These are phyloP conservation scores for Graphilbum sp. DNA, from an alignment of 2,329 filamentous ascomycete species.

Conservation along the genomic window DNA sequence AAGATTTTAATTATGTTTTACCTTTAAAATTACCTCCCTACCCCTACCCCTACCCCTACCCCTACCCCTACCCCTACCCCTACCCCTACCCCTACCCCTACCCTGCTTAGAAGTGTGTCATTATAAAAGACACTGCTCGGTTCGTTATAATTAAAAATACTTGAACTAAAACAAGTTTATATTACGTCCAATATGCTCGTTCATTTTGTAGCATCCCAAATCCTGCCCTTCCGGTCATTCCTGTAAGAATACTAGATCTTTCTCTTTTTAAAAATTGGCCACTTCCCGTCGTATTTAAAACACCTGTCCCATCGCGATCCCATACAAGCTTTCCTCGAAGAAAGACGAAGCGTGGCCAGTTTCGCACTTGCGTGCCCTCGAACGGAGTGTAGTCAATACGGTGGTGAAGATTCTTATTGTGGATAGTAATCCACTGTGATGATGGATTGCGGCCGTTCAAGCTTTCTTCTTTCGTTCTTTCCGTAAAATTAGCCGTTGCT, in stretches of 20 bases:
- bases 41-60: too few relatives aligned
- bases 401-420: conserved; percentile 39
- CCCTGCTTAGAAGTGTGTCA: too few relatives aligned
- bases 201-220: conserved; percentile 7
- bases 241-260: conserved; percentile 9
- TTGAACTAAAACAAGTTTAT: too few relatives aligned
- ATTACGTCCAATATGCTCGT: conserved; percentile 7
- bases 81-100: too few relatives aligned
- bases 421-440: background rate
- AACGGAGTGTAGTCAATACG: conserved; percentile 47
- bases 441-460: background rate
- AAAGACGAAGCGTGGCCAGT: conserved; percentile 46
- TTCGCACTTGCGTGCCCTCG: conserved; percentile 35
- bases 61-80: too few relatives aligned
- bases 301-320: conserved; percentile 33
- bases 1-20: too few relatives aligned
- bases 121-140: too few relatives aligned
- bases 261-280: conserved; percentile 29
- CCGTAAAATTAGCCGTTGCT: background rate
- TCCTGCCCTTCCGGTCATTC: conserved; percentile 8
- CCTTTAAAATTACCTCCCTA: too few relatives aligned
- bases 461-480: background rate
- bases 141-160: too few relatives aligned
- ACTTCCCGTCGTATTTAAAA: conserved; percentile 29
- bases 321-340: conserved; percentile 40